Conservation (phyloP, 2,329 filamentous ascomycete genomes). For the Immersiporthe knoxdaviesiana region DNA sequence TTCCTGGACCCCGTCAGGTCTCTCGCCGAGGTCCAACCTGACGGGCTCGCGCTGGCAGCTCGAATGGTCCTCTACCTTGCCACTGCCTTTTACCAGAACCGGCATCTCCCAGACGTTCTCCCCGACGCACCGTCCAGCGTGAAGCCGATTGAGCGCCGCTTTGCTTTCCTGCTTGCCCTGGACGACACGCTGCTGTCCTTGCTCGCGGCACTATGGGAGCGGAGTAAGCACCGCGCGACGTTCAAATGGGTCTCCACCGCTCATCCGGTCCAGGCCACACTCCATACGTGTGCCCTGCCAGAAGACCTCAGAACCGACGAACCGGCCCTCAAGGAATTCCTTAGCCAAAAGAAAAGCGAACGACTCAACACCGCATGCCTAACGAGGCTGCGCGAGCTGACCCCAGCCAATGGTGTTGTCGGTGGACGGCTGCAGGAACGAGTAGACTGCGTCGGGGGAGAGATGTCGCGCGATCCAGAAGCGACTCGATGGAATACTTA, state of each 20-base stretch:
- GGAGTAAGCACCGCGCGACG: neutral
- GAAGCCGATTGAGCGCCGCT: constrained; percentile 10
- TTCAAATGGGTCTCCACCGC: constrained; percentile 18
- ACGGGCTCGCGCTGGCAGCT: constrained; percentile 21
- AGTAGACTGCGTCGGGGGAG: constrained; percentile 4
- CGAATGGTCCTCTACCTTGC: constrained; percentile 25
- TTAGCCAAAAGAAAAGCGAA: neutral
- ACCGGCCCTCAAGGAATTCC: neutral
- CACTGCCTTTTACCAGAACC: neutral
- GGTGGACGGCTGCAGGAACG: constrained; percentile 8
- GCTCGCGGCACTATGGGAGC: constrained; percentile 14
- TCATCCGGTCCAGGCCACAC: neutral
- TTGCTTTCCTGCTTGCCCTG: constrained; percentile 10
- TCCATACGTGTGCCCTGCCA: neutral
- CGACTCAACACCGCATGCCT: constrained; percentile 16
- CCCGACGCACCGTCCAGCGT: neutral
- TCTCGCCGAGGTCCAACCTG: neutral
- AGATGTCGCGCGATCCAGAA: neutral
- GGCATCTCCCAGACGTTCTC: neutral
- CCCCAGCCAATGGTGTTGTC: constrained; percentile 16
- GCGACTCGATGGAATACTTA: neutral
- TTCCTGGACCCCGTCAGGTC: constrained; percentile 19
- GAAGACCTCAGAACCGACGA: neutral
- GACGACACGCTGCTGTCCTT: constrained; percentile 17
- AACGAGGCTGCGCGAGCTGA: constrained; percentile 12